Evolutionary conservation across 2,329 filamentous ascomycete genomes (phyloP), one percentile per base, ranked within the genome.

Genomic region (Aspergillus sp.): DNA sequence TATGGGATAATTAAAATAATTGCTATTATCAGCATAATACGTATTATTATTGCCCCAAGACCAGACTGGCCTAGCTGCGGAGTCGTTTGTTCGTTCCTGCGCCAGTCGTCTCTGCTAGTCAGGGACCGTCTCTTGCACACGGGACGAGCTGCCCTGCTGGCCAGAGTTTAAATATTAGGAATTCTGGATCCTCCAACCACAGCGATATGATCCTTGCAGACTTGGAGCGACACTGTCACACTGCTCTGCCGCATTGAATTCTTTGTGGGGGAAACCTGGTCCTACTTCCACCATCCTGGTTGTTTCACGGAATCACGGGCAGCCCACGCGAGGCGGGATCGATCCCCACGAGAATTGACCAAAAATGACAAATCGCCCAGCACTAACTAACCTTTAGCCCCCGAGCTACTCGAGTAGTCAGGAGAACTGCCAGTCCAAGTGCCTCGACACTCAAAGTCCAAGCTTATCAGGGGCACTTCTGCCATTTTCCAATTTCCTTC

Each of bases 41-140:
- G 25, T 46, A 53, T 50, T 52, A 48, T 56, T 48, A 57, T 38
- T 51, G 48, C 23, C 23, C 50, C 43, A 43, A 28, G 19, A 59
- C 57, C 7, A 54, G 57, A 59, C 15, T 22, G 54, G 59, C 50
- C 57, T 60, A 63, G 41, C 54, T 54, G 61, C 61, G 63, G 61
- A 66, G 64, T 60, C 64, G 62, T 61, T 63, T 61, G 63, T 59
- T 60, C 48, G 64, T 64, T 64, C 65, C 65, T 68, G 60, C 65
- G 58, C 61, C 54, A 53, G 64, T 57, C 58, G 58, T 22, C 31
- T 47, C 22, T 17, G 25, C 59, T 64, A 66, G 64, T 66, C 65
- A 64, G 61, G 64, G 62, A 66, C 59, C 25, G 31, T 19, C 30
- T 59, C 30, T 51, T 56, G 38, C 19, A 43, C 41, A 58, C 25